These are phyloP conservation scores for Theileria parva DNA, from an alignment of 169 alveolate species.

Conservation along the genomic window DNA sequence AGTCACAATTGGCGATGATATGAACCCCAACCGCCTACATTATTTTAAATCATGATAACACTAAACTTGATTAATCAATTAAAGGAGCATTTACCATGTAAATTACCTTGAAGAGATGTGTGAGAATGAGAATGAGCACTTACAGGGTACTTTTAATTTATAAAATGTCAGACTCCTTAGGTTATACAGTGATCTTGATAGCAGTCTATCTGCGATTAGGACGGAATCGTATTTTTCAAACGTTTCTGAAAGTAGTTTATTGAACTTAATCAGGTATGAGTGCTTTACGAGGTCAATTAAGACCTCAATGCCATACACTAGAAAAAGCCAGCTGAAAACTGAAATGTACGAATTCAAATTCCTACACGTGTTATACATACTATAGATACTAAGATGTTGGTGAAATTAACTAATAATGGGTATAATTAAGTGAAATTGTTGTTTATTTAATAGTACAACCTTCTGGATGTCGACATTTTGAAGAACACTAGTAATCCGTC, in stretches of 20 bases:
- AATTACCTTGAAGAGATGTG: conserved; percentile 69
- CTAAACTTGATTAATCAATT: background rate
- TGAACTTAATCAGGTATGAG: conserved; percentile 80
- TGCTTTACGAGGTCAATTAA: conserved; percentile 85
- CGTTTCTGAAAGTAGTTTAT: conserved; percentile 72
- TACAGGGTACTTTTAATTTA: conserved; percentile 69
- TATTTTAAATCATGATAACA: background rate
- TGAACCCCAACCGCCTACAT: conserved; percentile 72
- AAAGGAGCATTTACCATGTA: background rate
- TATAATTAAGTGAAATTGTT: too few relatives aligned
- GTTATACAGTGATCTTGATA: conserved; percentile 63
- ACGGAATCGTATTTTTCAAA: conserved; percentile 67
- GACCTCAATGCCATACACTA: conserved; percentile 77
- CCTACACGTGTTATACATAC: conserved; percentile 21
- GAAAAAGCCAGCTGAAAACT: conserved; percentile 73
- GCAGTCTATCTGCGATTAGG: conserved; percentile 68
- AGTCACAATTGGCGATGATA: conserved; percentile 75
- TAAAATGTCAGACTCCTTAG: conserved; percentile 38
- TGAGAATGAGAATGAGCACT: conserved; percentile 70
- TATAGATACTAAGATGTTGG: background rate
- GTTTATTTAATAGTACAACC: background rate
- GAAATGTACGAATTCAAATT: conserved; percentile 65
- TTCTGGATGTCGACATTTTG: conserved; percentile 77
- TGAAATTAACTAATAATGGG: background rate
- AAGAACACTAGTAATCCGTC: conserved; percentile 85